phyloP scores from a whole-genome alignment of 768 basidiomycete genomes.

The Lactarius vividus region DNA sequence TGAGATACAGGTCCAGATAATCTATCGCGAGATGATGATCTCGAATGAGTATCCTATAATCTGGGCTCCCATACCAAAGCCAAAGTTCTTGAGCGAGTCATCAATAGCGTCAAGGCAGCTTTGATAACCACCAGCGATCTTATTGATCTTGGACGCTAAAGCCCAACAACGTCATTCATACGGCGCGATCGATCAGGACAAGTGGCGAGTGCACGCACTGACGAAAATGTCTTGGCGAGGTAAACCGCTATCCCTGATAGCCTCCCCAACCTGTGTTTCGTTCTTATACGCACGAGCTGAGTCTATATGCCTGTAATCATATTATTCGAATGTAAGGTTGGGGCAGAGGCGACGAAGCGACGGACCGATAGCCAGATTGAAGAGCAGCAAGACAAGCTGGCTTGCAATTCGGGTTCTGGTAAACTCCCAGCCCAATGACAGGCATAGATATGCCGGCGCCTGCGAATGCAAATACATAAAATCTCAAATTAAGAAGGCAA shows the following conservation, averaged over 20 bases:
- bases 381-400: conserved; percentile 60
- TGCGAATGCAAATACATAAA: neutral
- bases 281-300: conserved; percentile 69
- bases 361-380: conserved; percentile 60
- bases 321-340: too few species aligned
- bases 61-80: neutral
- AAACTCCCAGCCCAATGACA: conserved; percentile 66
- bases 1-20: conserved; percentile 73
- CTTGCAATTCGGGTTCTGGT: conserved; percentile 57
- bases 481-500: conserved; percentile 1
- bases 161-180: neutral
- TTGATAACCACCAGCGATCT: conserved; percentile 19
- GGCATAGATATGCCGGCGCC: conserved; percentile 57
- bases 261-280: conserved; percentile 59
- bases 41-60: neutral
- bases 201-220: conserved; percentile 43
- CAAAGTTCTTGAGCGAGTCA: conserved; percentile 14
- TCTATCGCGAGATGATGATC: conserved; percentile 35
- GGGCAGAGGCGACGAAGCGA: neutral
- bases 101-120: conserved; percentile 13
- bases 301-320: conserved; percentile 60
- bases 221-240: conserved; percentile 63
- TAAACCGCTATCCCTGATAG: conserved; percentile 55
- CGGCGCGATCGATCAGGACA: neutral
- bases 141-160: conserved; percentile 26